Evolutionary conservation across 2,329 filamentous ascomycete genomes (phyloP).

Genomic region (Arthrobotrys pseudoclavata): DNA sequence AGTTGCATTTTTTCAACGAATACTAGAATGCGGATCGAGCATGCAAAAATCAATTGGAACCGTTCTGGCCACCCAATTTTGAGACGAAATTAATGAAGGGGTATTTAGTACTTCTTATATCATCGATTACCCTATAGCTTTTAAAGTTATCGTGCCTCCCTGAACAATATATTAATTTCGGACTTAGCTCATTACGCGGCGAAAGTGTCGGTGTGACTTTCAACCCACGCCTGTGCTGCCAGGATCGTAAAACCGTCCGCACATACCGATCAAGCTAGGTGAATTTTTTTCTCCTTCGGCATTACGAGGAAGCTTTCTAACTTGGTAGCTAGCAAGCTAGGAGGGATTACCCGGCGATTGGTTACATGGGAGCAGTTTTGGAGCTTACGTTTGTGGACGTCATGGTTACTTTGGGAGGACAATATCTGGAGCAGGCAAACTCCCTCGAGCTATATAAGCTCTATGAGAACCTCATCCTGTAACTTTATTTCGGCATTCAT

Average conservation of each 20-base stretch:
- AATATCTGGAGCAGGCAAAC: not conserved
- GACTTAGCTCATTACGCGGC: constrained; percentile 31
- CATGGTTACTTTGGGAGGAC: not conserved
- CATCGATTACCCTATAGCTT: constrained; percentile 6
- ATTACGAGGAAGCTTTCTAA: constrained; percentile 3
- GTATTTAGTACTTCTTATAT: constrained; percentile 16
- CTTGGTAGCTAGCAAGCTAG: constrained; percentile 10
- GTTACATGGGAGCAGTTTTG: constrained; percentile 16
- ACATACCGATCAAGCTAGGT: constrained; percentile 6
- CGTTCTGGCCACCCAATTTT: constrained; percentile 18
- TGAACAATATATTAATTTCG: constrained; percentile 7
- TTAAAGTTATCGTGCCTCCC: constrained; percentile 20
- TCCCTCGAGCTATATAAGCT: constrained; percentile 45
- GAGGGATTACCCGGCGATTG: constrained; percentile 12
- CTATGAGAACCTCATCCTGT: constrained; percentile 4
- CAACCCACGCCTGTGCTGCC: constrained; percentile 13
- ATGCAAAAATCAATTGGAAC: constrained; percentile 7
- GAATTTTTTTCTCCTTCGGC: not conserved
- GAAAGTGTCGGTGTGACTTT: constrained; percentile 39
- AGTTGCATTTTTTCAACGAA: constrained; percentile 15
- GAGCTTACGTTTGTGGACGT: constrained; percentile 25
- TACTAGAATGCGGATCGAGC: not conserved
- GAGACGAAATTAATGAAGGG: constrained; percentile 1
- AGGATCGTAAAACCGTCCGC: constrained; percentile 47
- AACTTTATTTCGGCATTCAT: constrained; percentile 29